Conservation (phyloP, 2,329 filamentous ascomycete species). For the Cryoendolithus antarcticus region DNA sequence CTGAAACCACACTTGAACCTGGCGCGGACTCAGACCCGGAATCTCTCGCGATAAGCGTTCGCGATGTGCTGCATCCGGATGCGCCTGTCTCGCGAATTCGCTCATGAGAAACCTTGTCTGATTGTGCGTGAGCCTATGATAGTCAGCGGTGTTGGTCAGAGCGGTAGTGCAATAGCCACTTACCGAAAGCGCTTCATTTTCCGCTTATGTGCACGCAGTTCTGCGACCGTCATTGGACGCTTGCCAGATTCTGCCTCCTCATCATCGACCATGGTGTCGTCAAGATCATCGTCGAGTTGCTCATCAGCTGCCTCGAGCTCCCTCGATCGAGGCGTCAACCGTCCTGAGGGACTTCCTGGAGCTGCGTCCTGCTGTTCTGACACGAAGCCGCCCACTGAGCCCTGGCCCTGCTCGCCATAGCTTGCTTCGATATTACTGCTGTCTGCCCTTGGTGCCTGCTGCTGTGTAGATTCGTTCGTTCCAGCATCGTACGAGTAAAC, state of each 20-base stretch:
- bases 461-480: conserved; percentile 12
- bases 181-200: conserved; percentile 70
- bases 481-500: conserved; percentile 7
- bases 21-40: conserved; percentile 76
- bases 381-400: background rate
- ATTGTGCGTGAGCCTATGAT: conserved; percentile 70
- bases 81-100: conserved; percentile 88
- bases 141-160: background rate
- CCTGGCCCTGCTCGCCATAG: background rate
- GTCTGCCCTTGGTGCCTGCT: conserved; percentile 2
- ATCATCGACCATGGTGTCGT: conserved; percentile 15
- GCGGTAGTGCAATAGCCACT: background rate
- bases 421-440: conserved; percentile 18
- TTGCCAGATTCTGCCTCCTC: conserved; percentile 16
- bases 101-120: conserved; percentile 97
- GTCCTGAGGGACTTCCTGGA: conserved; percentile 33
- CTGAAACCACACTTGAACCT: conserved; percentile 98
- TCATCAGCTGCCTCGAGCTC: conserved; percentile 29
- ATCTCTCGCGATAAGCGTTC: conserved; percentile 82
- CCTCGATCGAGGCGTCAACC: conserved; percentile 33
- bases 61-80: conserved; percentile 82
- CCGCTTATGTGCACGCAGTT: conserved; percentile 37
- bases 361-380: conserved; percentile 9
- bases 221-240: conserved; percentile 32
- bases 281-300: conserved; percentile 26